These are phyloP conservation scores for Acacia melanoxylon DNA, from an alignment of 306 rosid species.

Conservation along the genomic window DNA sequence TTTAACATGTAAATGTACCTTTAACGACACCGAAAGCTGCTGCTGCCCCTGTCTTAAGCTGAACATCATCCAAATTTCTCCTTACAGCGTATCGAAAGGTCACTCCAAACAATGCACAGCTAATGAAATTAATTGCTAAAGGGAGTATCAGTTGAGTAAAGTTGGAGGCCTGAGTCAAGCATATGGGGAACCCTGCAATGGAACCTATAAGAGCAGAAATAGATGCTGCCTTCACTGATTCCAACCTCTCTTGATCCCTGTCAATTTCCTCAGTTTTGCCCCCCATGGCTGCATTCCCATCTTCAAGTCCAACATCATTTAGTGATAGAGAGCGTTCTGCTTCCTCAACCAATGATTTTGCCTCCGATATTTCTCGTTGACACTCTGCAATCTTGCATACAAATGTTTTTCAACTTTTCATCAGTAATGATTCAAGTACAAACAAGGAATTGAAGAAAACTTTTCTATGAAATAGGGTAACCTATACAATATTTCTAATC, in stretches of 20 bases:
- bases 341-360: slow-evolving; percentile 69
- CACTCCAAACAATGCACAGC: slow-evolving; percentile 80
- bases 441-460: background rate
- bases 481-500: background rate
- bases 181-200: slow-evolving; percentile 66
- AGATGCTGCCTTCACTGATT: slow-evolving; percentile 72
- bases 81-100: slow-evolving; percentile 73
- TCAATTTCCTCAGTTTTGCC: slow-evolving; percentile 41
- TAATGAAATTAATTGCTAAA: slow-evolving; percentile 55
- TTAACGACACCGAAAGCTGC: slow-evolving; percentile 90
- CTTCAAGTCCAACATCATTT: slow-evolving; percentile 31
- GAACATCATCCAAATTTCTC: slow-evolving; percentile 72
- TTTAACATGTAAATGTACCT: slow-evolving; percentile 46
- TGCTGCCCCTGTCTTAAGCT: slow-evolving; percentile 80
- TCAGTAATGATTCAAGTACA: background rate
- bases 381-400: slow-evolving; percentile 68
- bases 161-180: slow-evolving; percentile 51
- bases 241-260: slow-evolving; percentile 67
- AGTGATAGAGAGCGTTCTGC: slow-evolving; percentile 65
- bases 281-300: slow-evolving; percentile 28
- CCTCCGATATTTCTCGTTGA: slow-evolving; percentile 75
- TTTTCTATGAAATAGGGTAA: background rate
- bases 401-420: slow-evolving; percentile 3
- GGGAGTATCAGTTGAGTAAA: slow-evolving; percentile 61
- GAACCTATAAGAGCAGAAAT: slow-evolving; percentile 73